phyloP scores from a whole-genome alignment of 2,329 filamentous ascomycete species.

The Clonostachys rosea region DNA sequence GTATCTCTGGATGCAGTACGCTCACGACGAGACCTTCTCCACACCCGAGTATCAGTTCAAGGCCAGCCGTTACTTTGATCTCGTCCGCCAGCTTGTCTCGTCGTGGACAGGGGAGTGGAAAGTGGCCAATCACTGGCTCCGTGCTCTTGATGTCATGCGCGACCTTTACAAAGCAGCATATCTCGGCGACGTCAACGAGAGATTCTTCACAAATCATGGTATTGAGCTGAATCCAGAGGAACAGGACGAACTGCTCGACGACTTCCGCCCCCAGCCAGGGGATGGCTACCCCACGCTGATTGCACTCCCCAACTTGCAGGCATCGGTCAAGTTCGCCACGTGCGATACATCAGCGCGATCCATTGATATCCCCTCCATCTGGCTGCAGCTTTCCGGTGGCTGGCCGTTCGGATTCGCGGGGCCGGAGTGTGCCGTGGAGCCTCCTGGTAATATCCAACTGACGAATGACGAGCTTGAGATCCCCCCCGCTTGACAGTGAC shows the following conservation, averaged over 20 bases:
- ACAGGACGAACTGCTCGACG: not conserved
- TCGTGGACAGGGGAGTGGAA: constrained; percentile 8
- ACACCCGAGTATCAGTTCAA: not conserved
- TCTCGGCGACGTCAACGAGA: constrained; percentile 8
- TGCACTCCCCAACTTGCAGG: constrained; percentile 1
- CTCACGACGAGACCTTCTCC: constrained; percentile 5
- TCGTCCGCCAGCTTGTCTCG: constrained; percentile 5
- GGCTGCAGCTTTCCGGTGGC: constrained; percentile 2
- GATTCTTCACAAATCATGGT: not conserved
- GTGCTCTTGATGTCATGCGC: constrained; percentile 11
- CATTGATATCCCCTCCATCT: constrained; percentile 1
- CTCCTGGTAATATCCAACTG: too few species aligned
- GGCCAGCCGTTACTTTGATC: constrained; percentile 5
- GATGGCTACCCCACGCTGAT: constrained; percentile 1
- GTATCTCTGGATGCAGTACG: constrained; percentile 11
- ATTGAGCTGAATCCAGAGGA: not conserved
- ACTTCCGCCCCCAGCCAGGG: constrained; percentile 1
- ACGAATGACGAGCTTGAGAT: too few species aligned
- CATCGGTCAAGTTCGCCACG: constrained; percentile 1
- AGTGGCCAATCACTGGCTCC: constrained; percentile 9
- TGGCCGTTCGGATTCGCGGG: constrained; percentile 2
- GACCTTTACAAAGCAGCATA: constrained; percentile 13
- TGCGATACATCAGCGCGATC: constrained; percentile 2
- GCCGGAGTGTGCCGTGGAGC: not conserved
- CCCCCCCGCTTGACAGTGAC: too few species aligned